These are phyloP conservation scores for Orychophragmus violaceus DNA, from an alignment of 345 rosid species.

Conservation along the genomic window DNA sequence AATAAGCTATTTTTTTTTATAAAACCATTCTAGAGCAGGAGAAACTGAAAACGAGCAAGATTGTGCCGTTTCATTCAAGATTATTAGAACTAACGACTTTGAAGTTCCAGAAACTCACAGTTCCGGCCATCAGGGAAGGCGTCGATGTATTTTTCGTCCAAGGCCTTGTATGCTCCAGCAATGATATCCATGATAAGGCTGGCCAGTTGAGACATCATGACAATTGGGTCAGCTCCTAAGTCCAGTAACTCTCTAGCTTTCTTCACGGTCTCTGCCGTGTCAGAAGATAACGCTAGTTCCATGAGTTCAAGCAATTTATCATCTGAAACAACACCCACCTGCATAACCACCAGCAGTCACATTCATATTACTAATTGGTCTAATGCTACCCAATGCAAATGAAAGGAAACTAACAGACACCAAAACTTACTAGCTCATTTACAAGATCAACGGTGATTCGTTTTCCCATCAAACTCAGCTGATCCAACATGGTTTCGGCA, in stretches of 20 bases:
- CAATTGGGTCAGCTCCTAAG: slow-evolving; percentile 77
- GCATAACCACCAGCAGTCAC: slow-evolving; percentile 16
- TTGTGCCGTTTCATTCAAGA: neutral
- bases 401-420: neutral
- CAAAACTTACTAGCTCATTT: slow-evolving; percentile 82
- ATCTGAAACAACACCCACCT: slow-evolving; percentile 95
- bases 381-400: neutral
- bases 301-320: slow-evolving; percentile 81
- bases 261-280: slow-evolving; percentile 87
- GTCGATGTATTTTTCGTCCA: slow-evolving; percentile 38
- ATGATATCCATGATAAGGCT: slow-evolving; percentile 90
- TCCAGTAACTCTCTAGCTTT: slow-evolving; percentile 81
- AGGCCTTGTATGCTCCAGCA: slow-evolving; percentile 67
- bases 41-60: neutral
- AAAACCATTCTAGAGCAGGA: neutral
- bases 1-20: neutral
- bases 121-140: slow-evolving; percentile 52
- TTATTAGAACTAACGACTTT: neutral
- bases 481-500: slow-evolving; percentile 92
- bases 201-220: slow-evolving; percentile 87
- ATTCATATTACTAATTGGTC: neutral
- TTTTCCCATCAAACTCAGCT: slow-evolving; percentile 85
- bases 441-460: slow-evolving; percentile 71
- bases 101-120: slow-evolving; percentile 48
- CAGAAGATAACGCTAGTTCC: slow-evolving; percentile 89